Base-by-base conservation (phyloP, 495 filamentous ascomycete species). In the Opeltia flavorubescens region DNA sequence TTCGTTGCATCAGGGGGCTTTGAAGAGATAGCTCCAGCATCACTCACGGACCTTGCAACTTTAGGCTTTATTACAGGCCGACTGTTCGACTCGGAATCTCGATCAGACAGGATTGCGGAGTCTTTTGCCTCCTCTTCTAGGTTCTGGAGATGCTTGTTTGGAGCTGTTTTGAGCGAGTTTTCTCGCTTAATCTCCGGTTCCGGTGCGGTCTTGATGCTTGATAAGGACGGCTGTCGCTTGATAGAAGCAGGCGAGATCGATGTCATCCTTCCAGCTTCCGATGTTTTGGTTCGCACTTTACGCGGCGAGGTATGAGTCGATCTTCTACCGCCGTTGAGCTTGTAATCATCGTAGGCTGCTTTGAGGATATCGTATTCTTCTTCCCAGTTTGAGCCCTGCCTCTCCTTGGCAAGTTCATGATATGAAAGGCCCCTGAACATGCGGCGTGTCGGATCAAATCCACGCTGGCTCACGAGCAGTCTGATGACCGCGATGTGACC, bases 311-410 rank as follows among this genome's bases (percentile, higher is more conserved):
- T 61, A 53, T 55, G 39, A 5, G 64, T 59, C 15, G 58, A 53
- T 33, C 66, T 71, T 25, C 65, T 62, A 15, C 52, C 56, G 45
- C 69, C 68, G 35, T 60, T 64, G 49, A 46, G 64, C 56, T 63
- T 73, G 55, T 72, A 76, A 18, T 77, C 74, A 33, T 94, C 83
- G 50, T 81, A 89, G 4, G 86, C 84, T 29, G 76, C 67, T 59
- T 87, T 84, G 38, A 98, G 63, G 38, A 93, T 64, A n/a, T 83
- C 72, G 44, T 81, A 77, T 59, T 98, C 91, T 52, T 89, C 80
- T 57, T 89, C 79, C 89, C 89, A 95, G 44, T 81, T 77, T 30
- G 86, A 83, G 1, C 91, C 89, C 46, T 78, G 77, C 31, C 87
- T 78, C 27, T 83, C 78, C 48, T 78, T 74, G 13, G 91, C 85